Percentiles rank a stretch among this genome's conserved stretches.
These are phyloP conservation scores for Auriscalpium vulgare DNA, from an alignment of 768 basidiomycete genomes.

Conservation along the genomic window DNA sequence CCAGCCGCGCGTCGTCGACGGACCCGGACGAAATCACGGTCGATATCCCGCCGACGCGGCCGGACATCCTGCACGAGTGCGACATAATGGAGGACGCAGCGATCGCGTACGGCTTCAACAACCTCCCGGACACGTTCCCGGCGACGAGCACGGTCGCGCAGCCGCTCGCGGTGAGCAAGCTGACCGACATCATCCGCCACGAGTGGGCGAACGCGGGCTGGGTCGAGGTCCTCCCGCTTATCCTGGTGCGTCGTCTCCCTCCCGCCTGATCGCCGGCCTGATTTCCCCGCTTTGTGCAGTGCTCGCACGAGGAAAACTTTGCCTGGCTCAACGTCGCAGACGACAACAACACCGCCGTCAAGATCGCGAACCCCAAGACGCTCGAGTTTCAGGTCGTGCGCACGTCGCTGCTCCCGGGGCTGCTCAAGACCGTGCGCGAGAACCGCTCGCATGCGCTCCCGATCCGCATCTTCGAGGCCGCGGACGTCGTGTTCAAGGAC, in stretches of 20 bases:
- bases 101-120: constrained; percentile 97
- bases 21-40: constrained; percentile 66
- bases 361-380: constrained; percentile 95
- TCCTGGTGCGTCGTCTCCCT: constrained; percentile 52
- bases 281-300: constrained; percentile 39
- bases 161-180: constrained; percentile 80
- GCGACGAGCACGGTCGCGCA: constrained; percentile 92
- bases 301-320: constrained; percentile 98
- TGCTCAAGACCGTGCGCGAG: constrained; percentile 95
- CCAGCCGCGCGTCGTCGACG: constrained; percentile 41
- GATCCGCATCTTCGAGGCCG: constrained; percentile 87
- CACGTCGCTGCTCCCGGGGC: constrained; percentile 89
- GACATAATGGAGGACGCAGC: constrained; percentile 98
- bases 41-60: constrained; percentile 86
- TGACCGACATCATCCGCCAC: constrained; percentile 78
- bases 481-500: constrained; percentile 92
- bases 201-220: constrained; percentile 96
- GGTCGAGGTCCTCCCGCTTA: constrained; percentile 91
- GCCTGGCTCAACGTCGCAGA: constrained; percentile 84
- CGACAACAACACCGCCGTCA: constrained; percentile 73
- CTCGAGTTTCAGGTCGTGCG: constrained; percentile 97
- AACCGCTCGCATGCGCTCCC: constrained; percentile 91
- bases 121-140: constrained; percentile 87
- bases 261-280: not conserved
- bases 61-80: constrained; percentile 96